Percentiles rank a stretch among this genome's conserved stretches.
Evolutionary conservation across 129 eudicot species (phyloP).

Genomic region (Kitagawia praeruptora): DNA sequence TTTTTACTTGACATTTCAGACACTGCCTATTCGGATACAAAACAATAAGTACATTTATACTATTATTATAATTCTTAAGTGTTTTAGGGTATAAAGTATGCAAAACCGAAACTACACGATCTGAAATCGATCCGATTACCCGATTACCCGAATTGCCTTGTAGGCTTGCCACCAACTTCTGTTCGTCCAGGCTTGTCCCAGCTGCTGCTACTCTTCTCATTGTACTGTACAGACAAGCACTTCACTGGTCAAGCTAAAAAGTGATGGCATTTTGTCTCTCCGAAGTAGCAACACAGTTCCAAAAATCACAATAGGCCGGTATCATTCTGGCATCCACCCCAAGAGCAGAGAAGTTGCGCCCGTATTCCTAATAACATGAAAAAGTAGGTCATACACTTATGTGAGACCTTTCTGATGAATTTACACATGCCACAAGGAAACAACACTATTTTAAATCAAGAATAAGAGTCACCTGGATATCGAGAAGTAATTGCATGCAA

Average conservation of each 20-base stretch:
- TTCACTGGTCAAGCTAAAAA: slow-evolving; percentile 30
- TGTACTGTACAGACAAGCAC: slow-evolving; percentile 3
- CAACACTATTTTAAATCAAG: not conserved
- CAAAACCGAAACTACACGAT: too few relatives aligned
- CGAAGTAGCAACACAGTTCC: slow-evolving; percentile 87
- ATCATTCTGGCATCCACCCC: slow-evolving; percentile 82
- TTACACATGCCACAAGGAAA: not conserved
- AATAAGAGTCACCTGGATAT: slow-evolving; percentile 60
- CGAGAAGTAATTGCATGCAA: slow-evolving; percentile 95
- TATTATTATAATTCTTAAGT: not conserved
- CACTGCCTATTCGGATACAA: not conserved
- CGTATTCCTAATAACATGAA: slow-evolving; percentile 57
- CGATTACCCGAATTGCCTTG: too few relatives aligned
- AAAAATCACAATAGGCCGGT: slow-evolving; percentile 60
- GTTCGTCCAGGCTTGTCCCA: not conserved
- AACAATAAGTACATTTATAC: not conserved
- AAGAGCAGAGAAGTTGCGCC: slow-evolving; percentile 65
- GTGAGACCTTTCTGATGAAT: not conserved
- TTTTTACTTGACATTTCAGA: too few relatives aligned
- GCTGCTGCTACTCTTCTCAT: slow-evolving; percentile 2
- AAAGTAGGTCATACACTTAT: not conserved
- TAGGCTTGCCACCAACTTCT: not conserved
- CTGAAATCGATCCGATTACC: too few relatives aligned
- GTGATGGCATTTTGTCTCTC: slow-evolving; percentile 61
- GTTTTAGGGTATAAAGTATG: not conserved